A percentile compares a stretch with the other conserved stretches of the same genome.
phyloP scores from a whole-genome alignment of 257 asterid species.

The Coffea eugenioides region DNA sequence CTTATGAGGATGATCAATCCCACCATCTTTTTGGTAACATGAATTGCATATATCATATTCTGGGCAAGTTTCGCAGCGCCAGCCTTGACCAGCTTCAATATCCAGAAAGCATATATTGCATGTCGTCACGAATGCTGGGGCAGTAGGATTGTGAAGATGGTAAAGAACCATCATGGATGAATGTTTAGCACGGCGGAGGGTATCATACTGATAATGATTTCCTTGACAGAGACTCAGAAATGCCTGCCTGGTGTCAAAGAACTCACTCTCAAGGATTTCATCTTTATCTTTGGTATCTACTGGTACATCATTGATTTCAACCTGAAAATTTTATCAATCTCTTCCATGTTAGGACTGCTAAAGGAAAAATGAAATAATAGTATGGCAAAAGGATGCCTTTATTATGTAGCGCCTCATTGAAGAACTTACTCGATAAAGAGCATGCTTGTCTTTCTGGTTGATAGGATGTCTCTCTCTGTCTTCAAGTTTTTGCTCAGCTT shows the following conservation, averaged over 20 bases:
- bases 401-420: not conserved
- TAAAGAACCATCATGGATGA: slow-evolving; percentile 98
- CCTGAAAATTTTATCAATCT: slow-evolving; percentile 45
- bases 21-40: slow-evolving; percentile 87
- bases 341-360: slow-evolving; percentile 7
- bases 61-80: slow-evolving; percentile 97
- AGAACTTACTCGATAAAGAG: slow-evolving; percentile 68
- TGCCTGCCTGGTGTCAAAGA: slow-evolving; percentile 98
- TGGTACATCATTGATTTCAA: slow-evolving; percentile 61
- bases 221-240: slow-evolving; percentile 97
- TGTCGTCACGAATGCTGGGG: slow-evolving; percentile 82
- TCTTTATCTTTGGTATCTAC: slow-evolving; percentile 83
- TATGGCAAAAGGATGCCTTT: not conserved
- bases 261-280: slow-evolving; percentile 93
- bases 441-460: slow-evolving; percentile 75
- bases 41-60: slow-evolving; percentile 89
- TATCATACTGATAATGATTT: slow-evolving; percentile 96
- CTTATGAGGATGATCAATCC: slow-evolving; percentile 77
- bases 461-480: slow-evolving; percentile 91
- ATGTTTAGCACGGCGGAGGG: slow-evolving; percentile 97
- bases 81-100: slow-evolving; percentile 95
- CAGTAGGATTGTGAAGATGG: slow-evolving; percentile 99
- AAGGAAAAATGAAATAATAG: not conserved
- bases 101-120: slow-evolving; percentile 74
- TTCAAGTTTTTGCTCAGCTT: slow-evolving; percentile 74